Evolutionary conservation across 371 early-diverging fungal species (phyloP), one percentile per base, ranked within the genome.

Genomic region (Chytridium lagenaria): DNA sequence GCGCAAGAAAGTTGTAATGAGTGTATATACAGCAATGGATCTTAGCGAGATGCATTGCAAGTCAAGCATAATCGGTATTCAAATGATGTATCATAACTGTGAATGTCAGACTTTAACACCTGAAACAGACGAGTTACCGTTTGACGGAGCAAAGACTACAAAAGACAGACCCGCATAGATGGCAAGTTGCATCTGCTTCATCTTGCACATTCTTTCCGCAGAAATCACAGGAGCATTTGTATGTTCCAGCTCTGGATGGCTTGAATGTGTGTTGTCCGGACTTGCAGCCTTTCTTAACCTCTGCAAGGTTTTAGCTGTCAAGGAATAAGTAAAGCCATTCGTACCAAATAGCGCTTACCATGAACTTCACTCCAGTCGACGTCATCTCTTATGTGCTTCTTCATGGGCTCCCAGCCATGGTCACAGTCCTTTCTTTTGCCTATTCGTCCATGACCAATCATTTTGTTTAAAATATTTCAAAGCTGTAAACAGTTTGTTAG

Each of bases 341-440:
- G 55, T 61, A 16, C 26, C 10, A 16, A 19, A 2, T 15, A 15
- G 19, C 5, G 36, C 66, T 19, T 5, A 66, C 66, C 66, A 66
- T 66, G 44, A 19, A 66, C 44, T 38, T 5, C 38, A 15, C 28
- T 44, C 66, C 66, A 66, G 44, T 66, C 44, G 26, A 66, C 30
- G 30, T 66, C 61, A 61, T 61, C 61, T 61, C 23, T 61, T 3
- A 34, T 34, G 12, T 34, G 23, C 34, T 61, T 61, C 12, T 34
- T 3, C 61, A 31, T 61, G 7, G 36, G 61, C 44, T 44, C 44
- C 19, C 12, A 44, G 44, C 7, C 44, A 44, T 44, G 44, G 19
- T 44, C 44, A 44, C 44, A 44, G 12, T 44, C 12, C 19, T 44
- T 44, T 44, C 44, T 44, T 19, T 44, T 44, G 12, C 7, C 44